phyloP scores from a whole-genome alignment of 2,329 filamentous ascomycete species.

The Trichoderma polysporum region DNA sequence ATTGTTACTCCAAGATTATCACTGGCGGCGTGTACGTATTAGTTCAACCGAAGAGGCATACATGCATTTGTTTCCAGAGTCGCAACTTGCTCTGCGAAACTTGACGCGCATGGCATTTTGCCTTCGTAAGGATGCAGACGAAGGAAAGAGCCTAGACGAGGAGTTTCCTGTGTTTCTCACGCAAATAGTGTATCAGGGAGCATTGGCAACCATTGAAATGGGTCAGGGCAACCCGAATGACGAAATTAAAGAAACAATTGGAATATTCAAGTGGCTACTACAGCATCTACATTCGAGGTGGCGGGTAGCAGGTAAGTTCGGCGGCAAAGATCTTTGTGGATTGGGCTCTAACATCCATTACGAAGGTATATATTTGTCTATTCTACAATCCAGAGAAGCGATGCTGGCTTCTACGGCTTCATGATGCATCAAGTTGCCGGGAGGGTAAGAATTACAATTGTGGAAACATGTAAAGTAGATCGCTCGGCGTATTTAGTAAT shows the following conservation, averaged over 20 bases:
- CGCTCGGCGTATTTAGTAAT: no score
- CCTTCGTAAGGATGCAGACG: neutral
- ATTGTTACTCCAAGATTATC: neutral
- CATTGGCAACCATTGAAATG: neutral
- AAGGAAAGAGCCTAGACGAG: neutral
- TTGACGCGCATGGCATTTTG: neutral
- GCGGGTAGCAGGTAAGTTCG: neutral
- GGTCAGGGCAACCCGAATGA: neutral
- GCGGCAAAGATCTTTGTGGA: neutral
- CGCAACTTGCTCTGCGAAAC: neutral
- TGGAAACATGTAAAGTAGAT: neutral
- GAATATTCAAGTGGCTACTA: neutral
- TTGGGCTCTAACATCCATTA: neutral
- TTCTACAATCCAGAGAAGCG: neutral
- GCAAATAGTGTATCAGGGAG: neutral
- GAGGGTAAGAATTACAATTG: no score
- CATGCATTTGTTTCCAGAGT: neutral
- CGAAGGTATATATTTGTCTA: neutral
- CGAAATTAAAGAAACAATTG: neutral
- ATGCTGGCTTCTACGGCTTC: neutral
- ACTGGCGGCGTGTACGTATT: neutral
- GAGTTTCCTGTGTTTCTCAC: neutral
- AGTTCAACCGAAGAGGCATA: neutral
- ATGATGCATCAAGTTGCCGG: neutral
- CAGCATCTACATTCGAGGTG: neutral